phyloP scores from a whole-genome alignment of 768 basidiomycete genomes.

The Phlebiopsis gigantea region DNA sequence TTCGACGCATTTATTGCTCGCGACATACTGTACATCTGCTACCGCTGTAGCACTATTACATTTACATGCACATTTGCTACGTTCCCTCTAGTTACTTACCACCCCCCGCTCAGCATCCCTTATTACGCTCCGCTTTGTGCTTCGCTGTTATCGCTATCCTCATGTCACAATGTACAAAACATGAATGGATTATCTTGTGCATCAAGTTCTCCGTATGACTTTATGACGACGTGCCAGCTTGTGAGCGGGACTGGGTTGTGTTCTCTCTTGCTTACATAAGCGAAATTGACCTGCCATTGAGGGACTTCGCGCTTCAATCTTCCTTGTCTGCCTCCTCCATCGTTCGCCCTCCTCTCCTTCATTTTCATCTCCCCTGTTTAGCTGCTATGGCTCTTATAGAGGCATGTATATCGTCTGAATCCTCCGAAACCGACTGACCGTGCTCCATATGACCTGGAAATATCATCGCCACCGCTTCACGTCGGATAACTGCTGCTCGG shows the following conservation, averaged over 20 bases:
- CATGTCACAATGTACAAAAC: conserved; percentile 14
- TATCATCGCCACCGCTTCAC: background rate
- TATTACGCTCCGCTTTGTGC: conserved; percentile 5
- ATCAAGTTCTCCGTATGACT: background rate
- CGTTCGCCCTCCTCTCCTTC: background rate
- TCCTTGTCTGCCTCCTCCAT: background rate
- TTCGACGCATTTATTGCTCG: conserved; percentile 9
- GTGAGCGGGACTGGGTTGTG: background rate
- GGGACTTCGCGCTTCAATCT: background rate
- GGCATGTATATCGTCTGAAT: background rate
- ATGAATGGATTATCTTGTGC: conserved; percentile 8
- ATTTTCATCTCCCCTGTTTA: background rate
- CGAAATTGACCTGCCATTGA: background rate
- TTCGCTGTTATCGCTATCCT: conserved; percentile 10
- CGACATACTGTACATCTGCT: conserved; percentile 8
- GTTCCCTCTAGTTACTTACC: background rate
- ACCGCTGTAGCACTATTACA: conserved; percentile 1
- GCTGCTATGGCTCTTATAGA: background rate
- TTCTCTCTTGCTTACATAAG: background rate
- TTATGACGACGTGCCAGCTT: background rate
- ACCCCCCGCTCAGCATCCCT: conserved; percentile 12
- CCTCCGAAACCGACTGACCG: background rate
- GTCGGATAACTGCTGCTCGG: background rate
- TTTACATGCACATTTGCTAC: conserved; percentile 9
- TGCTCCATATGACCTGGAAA: background rate